Evolutionary conservation across 768 basidiomycete genomes (phyloP).

Genomic region (Pholiota microspora): DNA sequence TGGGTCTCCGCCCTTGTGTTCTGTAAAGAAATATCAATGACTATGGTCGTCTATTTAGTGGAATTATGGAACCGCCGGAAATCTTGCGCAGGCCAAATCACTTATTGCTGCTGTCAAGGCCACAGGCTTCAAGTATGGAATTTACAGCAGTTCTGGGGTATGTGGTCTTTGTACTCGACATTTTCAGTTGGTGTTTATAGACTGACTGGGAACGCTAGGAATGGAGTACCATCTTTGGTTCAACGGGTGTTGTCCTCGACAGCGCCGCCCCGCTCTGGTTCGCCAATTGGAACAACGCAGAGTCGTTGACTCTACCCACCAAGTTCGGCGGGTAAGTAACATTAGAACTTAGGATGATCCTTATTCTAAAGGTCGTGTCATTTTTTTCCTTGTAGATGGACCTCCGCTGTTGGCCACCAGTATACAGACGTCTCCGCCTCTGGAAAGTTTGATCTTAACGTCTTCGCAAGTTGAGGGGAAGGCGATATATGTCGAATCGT

Average conservation of each 20-base stretch:
- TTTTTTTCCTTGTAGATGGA: background rate
- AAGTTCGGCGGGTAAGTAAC: constrained; percentile 1
- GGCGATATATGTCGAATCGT: background rate
- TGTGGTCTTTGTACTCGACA: background rate
- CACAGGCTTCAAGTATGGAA: constrained; percentile 17
- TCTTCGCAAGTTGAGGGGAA: background rate
- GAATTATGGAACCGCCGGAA: constrained; percentile 17
- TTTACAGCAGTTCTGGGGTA: constrained; percentile 20
- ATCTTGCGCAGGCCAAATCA: constrained; percentile 14
- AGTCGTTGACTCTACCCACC: background rate
- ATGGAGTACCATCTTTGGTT: constrained; percentile 6
- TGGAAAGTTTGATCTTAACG: constrained; percentile 1
- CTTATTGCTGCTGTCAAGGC: constrained; percentile 18
- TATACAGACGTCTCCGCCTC: constrained; percentile 9
- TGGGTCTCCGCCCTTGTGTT: background rate
- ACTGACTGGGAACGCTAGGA: no score
- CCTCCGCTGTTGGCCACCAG: constrained; percentile 8
- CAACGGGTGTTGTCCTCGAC: constrained; percentile 4
- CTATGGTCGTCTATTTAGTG: constrained; percentile 5
- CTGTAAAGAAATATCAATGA: background rate
- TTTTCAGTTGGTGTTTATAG: no score
- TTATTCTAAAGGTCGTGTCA: background rate
- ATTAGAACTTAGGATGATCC: background rate
- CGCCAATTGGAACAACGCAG: constrained; percentile 3
- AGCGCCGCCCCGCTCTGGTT: constrained; percentile 6